Conservation (phyloP, 1,139 yeast genomes). For the Debaryomycetaceae sp. region DNA sequence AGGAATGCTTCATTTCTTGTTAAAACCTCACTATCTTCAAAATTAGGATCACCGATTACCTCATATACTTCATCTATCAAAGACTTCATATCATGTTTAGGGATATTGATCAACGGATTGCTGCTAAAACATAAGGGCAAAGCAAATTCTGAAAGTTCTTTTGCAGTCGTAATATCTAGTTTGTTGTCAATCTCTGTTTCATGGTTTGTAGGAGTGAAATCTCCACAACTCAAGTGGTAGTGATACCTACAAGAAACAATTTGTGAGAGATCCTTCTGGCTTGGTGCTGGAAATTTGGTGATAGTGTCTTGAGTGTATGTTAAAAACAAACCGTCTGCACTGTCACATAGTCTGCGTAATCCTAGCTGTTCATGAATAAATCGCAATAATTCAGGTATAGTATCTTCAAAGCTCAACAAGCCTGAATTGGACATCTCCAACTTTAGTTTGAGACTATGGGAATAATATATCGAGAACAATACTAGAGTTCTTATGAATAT, state of each 20-base stretch:
- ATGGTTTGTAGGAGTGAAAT: constrained; percentile 66
- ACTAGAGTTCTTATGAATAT: constrained; percentile 44
- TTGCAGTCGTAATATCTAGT: constrained; percentile 44
- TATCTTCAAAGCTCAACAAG: constrained; percentile 4
- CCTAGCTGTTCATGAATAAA: constrained; percentile 76
- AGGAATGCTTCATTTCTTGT: constrained; percentile 43
- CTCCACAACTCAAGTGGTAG: constrained; percentile 55
- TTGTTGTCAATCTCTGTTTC: constrained; percentile 44
- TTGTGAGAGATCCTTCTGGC: constrained; percentile 65
- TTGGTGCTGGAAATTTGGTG: constrained; percentile 32
- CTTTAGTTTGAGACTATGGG: constrained; percentile 6
- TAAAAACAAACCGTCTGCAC: constrained; percentile 61
- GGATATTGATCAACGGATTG: constrained; percentile 55
- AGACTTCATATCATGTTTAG: constrained; percentile 67
- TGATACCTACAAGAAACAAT: constrained; percentile 77
- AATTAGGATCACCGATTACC: constrained; percentile 67
- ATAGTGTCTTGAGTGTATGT: constrained; percentile 56
- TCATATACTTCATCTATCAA: constrained; percentile 72
- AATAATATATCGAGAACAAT: constrained; percentile 33
- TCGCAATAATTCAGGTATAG: constrained; percentile 46
- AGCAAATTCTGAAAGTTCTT: constrained; percentile 57
- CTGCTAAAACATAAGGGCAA: constrained; percentile 59
- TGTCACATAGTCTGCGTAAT: constrained; percentile 61
- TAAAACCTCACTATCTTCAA: constrained; percentile 30
- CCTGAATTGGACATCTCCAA: constrained; percentile 5